A percentile compares a stretch with the other conserved stretches of the same genome.
Evolutionary conservation across 768 basidiomycete species (phyloP).

Genomic region (Russula earlei): DNA sequence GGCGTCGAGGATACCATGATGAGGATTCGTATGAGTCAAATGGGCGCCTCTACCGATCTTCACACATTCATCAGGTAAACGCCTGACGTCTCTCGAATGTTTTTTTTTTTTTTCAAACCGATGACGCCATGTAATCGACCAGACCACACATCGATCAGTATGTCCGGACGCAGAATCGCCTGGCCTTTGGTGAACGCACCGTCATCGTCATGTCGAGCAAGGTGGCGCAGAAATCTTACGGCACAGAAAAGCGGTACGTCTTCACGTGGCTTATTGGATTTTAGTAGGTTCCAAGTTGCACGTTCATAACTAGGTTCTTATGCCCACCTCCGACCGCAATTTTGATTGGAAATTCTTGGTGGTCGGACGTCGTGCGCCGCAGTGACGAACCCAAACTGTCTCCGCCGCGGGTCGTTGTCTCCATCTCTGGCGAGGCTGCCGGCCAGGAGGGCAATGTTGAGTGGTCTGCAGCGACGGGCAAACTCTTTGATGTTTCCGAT

Average conservation of each 20-base stretch:
- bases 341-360: slow-evolving; percentile 92
- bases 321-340: slow-evolving; percentile 92
- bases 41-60: slow-evolving; percentile 60
- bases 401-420: slow-evolving; percentile 77
- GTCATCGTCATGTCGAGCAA: slow-evolving; percentile 97
- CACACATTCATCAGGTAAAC: slow-evolving; percentile 72
- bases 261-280: slow-evolving; percentile 1
- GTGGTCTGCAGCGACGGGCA: slow-evolving; percentile 82
- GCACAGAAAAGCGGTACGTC: slow-evolving; percentile 84
- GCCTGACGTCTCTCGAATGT: background rate
- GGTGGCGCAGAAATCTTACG: slow-evolving; percentile 96
- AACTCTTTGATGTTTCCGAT: slow-evolving; percentile 72
- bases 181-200: slow-evolving; percentile 87
- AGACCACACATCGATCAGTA: slow-evolving; percentile 83
- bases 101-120: background rate
- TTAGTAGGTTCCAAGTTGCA: background rate
- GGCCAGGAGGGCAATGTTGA: slow-evolving; percentile 80
- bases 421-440: slow-evolving; percentile 83
- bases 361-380: slow-evolving; percentile 69
- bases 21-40: slow-evolving; percentile 45
- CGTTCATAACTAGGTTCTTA: slow-evolving; percentile 60
- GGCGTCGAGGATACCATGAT: slow-evolving; percentile 52
- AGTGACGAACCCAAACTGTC: slow-evolving; percentile 66
- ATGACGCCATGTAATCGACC: slow-evolving; percentile 17
- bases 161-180: slow-evolving; percentile 71